Evolutionary conservation across 768 basidiomycete genomes (phyloP).

Genomic region (Kwoniella dejecticola): DNA sequence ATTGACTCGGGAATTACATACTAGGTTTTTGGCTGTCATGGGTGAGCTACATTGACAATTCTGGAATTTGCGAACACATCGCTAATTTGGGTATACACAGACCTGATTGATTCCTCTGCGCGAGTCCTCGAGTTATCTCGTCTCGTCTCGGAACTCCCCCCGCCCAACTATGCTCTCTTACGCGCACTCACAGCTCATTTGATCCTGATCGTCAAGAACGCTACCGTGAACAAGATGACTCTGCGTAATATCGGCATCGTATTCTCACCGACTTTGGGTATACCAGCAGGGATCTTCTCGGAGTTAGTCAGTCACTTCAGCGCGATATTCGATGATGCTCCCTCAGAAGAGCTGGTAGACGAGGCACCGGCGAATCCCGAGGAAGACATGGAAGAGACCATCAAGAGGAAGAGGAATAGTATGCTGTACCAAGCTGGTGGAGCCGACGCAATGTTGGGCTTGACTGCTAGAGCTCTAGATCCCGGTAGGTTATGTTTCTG

Average conservation of each 20-base stretch:
- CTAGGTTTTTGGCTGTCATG: conserved; percentile 87
- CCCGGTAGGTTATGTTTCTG: conserved; percentile 29
- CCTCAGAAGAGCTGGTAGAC: conserved; percentile 2
- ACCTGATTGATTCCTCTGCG: conserved; percentile 84
- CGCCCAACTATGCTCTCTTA: conserved; percentile 89
- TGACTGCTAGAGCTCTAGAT: conserved; percentile 42
- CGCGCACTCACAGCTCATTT: conserved; percentile 93
- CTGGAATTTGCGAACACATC: neutral
- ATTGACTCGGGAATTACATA: conserved; percentile 86
- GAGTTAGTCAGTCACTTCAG: conserved; percentile 92
- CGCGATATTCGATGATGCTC: conserved; percentile 71
- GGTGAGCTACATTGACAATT: conserved; percentile 62
- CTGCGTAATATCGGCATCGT: conserved; percentile 98
- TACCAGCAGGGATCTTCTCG: conserved; percentile 96
- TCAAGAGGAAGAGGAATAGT: conserved; percentile 46
- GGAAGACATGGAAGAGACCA: conserved; percentile 28
- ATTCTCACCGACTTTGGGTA: conserved; percentile 94
- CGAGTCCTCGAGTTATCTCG: conserved; percentile 81
- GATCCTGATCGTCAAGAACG: conserved; percentile 90
- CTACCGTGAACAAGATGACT: conserved; percentile 92
- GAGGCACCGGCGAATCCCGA: neutral
- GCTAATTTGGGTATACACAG: conserved; percentile 57
- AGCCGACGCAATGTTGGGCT: conserved; percentile 41
- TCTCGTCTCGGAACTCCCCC: conserved; percentile 81
- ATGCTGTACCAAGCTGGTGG: conserved; percentile 49